phyloP scores from a whole-genome alignment of 208 protist genomes.

The Leishmania braziliensis region DNA sequence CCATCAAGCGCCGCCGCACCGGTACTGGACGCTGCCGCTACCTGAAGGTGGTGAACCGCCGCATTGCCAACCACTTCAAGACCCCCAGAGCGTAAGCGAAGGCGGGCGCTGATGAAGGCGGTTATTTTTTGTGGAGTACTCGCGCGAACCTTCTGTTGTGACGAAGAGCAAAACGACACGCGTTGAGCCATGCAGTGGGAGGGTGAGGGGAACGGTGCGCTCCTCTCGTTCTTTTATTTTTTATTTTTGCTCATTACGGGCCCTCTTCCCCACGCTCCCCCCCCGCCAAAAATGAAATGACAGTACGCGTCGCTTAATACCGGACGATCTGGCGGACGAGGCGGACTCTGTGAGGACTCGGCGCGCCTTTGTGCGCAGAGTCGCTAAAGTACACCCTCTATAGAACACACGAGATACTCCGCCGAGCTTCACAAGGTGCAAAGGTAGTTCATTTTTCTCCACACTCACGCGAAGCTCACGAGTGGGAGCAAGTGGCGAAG shows the following conservation, averaged over 20 bases:
- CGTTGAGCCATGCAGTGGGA: neutral
- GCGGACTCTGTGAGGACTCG: neutral
- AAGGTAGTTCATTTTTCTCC: neutral
- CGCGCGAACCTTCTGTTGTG: neutral
- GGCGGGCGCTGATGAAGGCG: neutral
- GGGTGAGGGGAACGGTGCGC: no score
- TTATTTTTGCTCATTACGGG: neutral
- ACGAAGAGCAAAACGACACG: no score
- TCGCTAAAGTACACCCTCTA: neutral
- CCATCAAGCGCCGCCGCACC: conserved; percentile 97
- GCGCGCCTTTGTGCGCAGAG: neutral
- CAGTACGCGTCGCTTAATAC: neutral
- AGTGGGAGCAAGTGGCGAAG: neutral
- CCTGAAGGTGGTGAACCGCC: conserved; percentile 96
- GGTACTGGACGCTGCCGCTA: conserved; percentile 99
- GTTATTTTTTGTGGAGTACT: neutral
- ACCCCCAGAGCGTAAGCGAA: conserved; percentile 73
- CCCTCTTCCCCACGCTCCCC: no score
- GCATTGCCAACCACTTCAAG: conserved; percentile 98
- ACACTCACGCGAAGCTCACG: neutral
- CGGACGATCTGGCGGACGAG: neutral
- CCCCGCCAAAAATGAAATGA: neutral
- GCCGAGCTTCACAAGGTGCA: no score
- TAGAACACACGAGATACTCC: neutral
- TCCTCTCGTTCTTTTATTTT: conserved; percentile 8